Evolutionary conservation across 805 yeast species (phyloP).

Genomic region (Candida coquimbonensis): DNA sequence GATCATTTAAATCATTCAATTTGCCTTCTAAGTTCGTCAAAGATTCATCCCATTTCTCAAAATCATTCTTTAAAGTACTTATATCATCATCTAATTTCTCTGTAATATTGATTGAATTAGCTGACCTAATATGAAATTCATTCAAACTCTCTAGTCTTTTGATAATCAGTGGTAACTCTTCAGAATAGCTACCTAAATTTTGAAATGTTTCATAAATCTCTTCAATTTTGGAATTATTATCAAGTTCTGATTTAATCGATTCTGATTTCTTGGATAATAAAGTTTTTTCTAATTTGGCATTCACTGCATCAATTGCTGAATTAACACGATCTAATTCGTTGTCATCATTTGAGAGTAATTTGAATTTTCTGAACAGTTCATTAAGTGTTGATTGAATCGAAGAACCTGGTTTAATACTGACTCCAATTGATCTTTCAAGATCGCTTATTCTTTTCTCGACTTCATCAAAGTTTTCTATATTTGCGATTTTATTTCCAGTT

Average conservation of each 20-base stretch:
- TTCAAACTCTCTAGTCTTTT: slow-evolving; percentile 22
- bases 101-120: slow-evolving; percentile 13
- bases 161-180: slow-evolving; percentile 22
- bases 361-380: slow-evolving; percentile 23
- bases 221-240: slow-evolving; percentile 21
- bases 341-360: slow-evolving; percentile 22
- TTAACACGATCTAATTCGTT: slow-evolving; percentile 17
- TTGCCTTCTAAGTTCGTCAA: slow-evolving; percentile 18
- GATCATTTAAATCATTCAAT: slow-evolving; percentile 12
- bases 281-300: slow-evolving; percentile 22
- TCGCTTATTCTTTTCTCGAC: slow-evolving; percentile 11
- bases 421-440: slow-evolving; percentile 17
- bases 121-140: slow-evolving; percentile 17
- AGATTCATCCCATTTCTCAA: slow-evolving; percentile 23
- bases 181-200: slow-evolving; percentile 12
- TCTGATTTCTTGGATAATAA: slow-evolving; percentile 18
- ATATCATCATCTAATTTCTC: slow-evolving; percentile 17
- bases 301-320: slow-evolving; percentile 18
- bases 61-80: slow-evolving; percentile 17
- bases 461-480: not conserved
- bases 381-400: slow-evolving; percentile 23
- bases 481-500: not conserved
- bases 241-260: slow-evolving; percentile 13
- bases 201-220: slow-evolving; percentile 19
- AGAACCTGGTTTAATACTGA: slow-evolving; percentile 7